These are phyloP conservation scores for Ophiocordyceps camponoti-floridani DNA, from an alignment of 2,329 filamentous ascomycete species.

Conservation along the genomic window DNA sequence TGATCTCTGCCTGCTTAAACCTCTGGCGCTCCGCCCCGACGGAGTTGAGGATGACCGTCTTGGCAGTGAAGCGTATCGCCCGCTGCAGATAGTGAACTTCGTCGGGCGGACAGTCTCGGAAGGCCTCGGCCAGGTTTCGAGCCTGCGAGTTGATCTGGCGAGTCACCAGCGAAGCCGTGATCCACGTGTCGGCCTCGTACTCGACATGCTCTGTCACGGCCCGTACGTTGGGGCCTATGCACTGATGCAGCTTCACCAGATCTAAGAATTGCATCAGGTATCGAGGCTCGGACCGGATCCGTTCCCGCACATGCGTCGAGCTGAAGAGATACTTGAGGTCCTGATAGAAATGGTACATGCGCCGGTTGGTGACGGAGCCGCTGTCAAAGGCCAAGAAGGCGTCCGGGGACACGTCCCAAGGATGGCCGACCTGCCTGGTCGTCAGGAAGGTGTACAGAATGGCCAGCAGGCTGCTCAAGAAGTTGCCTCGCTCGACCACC, in stretches of 20 bases:
- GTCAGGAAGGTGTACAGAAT: constrained; percentile 97
- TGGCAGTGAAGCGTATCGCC: constrained; percentile 59
- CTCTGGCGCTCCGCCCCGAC: constrained; percentile 74
- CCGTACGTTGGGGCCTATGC: constrained; percentile 82
- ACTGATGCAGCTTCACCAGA: constrained; percentile 87
- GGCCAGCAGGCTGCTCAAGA: constrained; percentile 84
- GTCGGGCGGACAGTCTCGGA: constrained; percentile 48
- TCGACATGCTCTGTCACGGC: constrained; percentile 93
- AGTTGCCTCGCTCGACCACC: constrained; percentile 87
- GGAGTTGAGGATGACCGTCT: constrained; percentile 75
- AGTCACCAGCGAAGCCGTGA: constrained; percentile 84
- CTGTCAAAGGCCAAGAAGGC: constrained; percentile 86
- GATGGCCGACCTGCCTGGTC: constrained; percentile 86
- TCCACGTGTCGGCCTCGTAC: constrained; percentile 97
- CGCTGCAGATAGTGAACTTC: constrained; percentile 47
- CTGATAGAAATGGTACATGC: constrained; percentile 95
- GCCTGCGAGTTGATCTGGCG: constrained; percentile 89
- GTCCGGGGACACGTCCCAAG: constrained; percentile 69
- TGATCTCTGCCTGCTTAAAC: constrained; percentile 77
- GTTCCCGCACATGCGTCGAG: constrained; percentile 73
- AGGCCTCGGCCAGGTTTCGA: constrained; percentile 74
- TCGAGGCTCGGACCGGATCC: constrained; percentile 63
- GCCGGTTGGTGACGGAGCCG: constrained; percentile 82
- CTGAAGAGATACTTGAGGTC: constrained; percentile 84
- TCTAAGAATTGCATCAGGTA: constrained; percentile 93